phyloP scores from a whole-genome alignment of 1,284 basidiomycete species.

The Moesziomyces globuligerus region DNA sequence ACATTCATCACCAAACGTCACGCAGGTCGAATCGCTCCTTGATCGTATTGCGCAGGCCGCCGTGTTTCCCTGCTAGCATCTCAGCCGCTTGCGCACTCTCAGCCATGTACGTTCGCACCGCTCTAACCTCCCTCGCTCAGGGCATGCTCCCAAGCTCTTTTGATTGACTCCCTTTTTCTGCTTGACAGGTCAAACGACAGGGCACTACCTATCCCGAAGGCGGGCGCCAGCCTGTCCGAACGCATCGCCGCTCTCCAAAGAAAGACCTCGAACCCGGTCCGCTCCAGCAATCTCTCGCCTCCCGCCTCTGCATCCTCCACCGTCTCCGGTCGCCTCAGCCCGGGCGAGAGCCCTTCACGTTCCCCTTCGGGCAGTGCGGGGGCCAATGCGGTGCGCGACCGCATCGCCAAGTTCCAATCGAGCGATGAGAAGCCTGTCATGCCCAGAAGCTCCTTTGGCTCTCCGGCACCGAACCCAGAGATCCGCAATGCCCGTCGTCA shows the following conservation, averaged over 20 bases:
- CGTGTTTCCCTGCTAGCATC: not conserved
- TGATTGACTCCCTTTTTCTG: not conserved
- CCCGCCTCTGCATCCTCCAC: constrained; percentile 15
- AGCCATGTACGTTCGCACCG: constrained; percentile 18
- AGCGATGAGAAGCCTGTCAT: constrained; percentile 53
- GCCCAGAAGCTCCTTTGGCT: constrained; percentile 59
- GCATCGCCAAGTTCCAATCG: constrained; percentile 58
- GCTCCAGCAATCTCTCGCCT: constrained; percentile 33
- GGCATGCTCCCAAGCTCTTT: not conserved
- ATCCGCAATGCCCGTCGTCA: constrained; percentile 40
- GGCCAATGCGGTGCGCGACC: constrained; percentile 49
- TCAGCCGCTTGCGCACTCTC: not conserved
- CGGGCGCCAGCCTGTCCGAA: constrained; percentile 53
- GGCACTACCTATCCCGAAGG: constrained; percentile 35
- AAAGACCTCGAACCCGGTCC: constrained; percentile 44
- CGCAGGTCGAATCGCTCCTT: not conserved
- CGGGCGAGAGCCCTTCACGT: constrained; percentile 39
- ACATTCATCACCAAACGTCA: not conserved
- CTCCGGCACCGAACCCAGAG: constrained; percentile 56
- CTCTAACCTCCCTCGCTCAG: too few species aligned
- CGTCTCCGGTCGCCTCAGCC: constrained; percentile 31
- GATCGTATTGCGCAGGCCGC: not conserved
- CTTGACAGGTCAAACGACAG: constrained; percentile 27
- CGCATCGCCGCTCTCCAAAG: constrained; percentile 60
- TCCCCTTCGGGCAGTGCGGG: constrained; percentile 33